Evolutionary conservation across 192 early-diverging fungal species (phyloP), one percentile per base, ranked within the genome.

Genomic region (Linnemannia elongata): DNA sequence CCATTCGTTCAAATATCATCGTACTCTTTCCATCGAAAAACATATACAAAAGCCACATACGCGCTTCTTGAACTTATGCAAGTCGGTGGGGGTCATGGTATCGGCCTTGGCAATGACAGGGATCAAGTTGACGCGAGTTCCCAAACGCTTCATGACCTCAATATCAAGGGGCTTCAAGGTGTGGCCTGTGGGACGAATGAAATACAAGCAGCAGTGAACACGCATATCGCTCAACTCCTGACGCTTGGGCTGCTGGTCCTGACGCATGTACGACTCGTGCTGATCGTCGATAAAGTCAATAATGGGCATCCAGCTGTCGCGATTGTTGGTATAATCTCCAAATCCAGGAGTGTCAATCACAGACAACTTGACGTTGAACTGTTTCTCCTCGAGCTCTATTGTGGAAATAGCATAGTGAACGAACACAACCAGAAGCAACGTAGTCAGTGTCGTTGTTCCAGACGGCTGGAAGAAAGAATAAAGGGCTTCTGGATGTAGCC

Each of bases 261-360:
- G 96, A 88, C 95, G 94, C 94, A 99, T 94, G 83, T 98, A 96
- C 77, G 92, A 94, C 81, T 96, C 96, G 91, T 99, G 98, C 91
- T 99, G 98, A 81, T 99, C 98, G 89, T 99, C 98, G 76, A 99
- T 93, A 89, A 98, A 99, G 75, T 99, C 97, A 63, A 99, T 94
- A 79, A 99, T 96, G 17, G 98, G 98, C 66, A 97, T 96, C 98
- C 98, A 99, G 89, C 97, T 97, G 87, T 99, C 97, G 81, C 95
- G 94, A 90, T 97, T 97, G 89, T 97, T 96, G 72, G 97, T 96
- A 80, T 95, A 97, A 88, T 97, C 96, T 75, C 96, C 96, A 85
- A 97, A 97, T 39, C 96, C 96, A 66, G 94, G 96, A 15, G 96
- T 96, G 87, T 97, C 97, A 73, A 99, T 96, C 30, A 99, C 95